Base-by-base conservation (phyloP, 2,329 filamentous ascomycete genomes). In the Talaromyces sp. region DNA sequence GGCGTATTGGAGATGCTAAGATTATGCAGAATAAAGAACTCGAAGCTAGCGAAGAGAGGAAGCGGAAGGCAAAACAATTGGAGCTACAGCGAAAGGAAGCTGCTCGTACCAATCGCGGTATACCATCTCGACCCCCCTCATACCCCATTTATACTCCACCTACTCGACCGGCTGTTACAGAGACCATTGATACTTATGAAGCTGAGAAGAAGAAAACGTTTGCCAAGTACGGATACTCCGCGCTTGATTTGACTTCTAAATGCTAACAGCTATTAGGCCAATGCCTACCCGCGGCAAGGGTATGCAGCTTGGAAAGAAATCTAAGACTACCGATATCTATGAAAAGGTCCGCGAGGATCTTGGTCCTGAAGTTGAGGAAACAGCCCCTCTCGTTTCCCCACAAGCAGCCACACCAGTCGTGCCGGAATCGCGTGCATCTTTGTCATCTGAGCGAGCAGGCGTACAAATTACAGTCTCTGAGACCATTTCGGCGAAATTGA, bases 301-400 rank as follows among this genome's bases (percentile, higher is more conserved):
- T 71, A 99, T 99, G 96, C 94, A 98, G 79, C 84, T 99, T 65
- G 95, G 95, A 79, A 98, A 98, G 84, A 99, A 99, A 82, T 96
- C 92, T 67, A 98, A 98, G 83, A 93, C 92, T 24, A 96, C 91
- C 35, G 94, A 96, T 77, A 97, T 98, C 85, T 98, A 96, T 76
- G 94, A 98, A 79, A 91, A 93, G 73, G 93, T 99, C 39, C 90
- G 93, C 70, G 92, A 91, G 66, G 94, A 98, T 69, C 84, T 98
- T 75, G 93, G 93, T n/a, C 85, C 89, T 43, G 92, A 96, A 74
- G 88, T 88, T 43, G 93, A 97, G 75, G 89, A 93, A 65, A 79
- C 80, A 63, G 79, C 79, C 50, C 92, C 92, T 43, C 84, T 96
- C 31, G 88, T 94, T 19, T 82, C 87, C 43, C 79, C 85, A 52